Base-by-base conservation (phyloP, 2,329 filamentous ascomycete species). In the Alternaria rosae region DNA sequence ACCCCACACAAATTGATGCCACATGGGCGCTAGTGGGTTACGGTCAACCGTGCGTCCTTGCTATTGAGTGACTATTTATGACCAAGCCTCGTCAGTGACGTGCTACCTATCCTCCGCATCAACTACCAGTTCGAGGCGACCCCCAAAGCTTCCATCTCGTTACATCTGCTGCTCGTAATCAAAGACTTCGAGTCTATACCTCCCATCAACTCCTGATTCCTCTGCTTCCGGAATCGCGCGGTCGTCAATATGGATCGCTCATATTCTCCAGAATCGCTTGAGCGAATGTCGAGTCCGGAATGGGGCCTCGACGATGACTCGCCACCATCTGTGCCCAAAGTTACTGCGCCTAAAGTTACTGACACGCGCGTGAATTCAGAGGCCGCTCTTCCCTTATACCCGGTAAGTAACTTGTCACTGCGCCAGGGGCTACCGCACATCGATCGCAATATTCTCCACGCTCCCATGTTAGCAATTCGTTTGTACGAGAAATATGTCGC, bases 121-220 rank as follows among this genome's bases (percentile, higher is more conserved):
- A n/a, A 28, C 23, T 3, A 25, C 45, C 35, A 17, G 35, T 6
- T 11, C 15, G 15, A 20, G 4, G 15, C 45, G 15, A 13, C 1
- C 1, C 3, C 6, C 1, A 0, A 17, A 4, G 5, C 15, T 30
- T 48, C 2, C 6, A 7, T 11, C 13, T 17, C 1, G 10, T 3
- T 26, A 25, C 23, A 20, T 13, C 17, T 4, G 21, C 45, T 2
- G n/a, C 45, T 9, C 7, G 13, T 12, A 2, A 26, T 28, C 25
- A 12, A 48, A 9, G 1, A 3, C 0, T 3, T 30, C 25, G n/a
- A 48, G 20, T 44, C 5, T 23, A 38, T 9, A 25, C 12, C 6
- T 13, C 5, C 13, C 9, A 48, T 20, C 7, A 6, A n/a, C 45
- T 28, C 25, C 45, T 28, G 21, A 28, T 9, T 5, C 9, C 25